Conservation (phyloP, 2,329 filamentous ascomycete genomes). For the Aspergillus alliaceus region DNA sequence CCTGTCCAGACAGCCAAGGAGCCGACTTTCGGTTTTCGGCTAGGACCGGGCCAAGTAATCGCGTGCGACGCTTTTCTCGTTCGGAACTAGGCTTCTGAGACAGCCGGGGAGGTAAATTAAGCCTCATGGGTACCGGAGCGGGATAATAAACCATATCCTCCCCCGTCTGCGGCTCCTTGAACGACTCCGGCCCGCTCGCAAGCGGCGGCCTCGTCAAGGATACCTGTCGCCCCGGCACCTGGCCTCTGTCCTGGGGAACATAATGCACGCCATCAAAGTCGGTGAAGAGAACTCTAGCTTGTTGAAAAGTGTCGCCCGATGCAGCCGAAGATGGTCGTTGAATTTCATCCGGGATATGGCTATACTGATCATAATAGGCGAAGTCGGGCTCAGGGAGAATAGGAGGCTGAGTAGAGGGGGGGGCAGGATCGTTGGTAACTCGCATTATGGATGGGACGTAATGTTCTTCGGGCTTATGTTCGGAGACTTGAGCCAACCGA, state of each 20-base stretch:
- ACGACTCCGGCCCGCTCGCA: conserved; percentile 38
- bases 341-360: conserved; percentile 16
- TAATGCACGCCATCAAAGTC: conserved; percentile 55
- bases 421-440: conserved; percentile 17
- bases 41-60: conserved; percentile 67
- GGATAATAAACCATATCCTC: conserved; percentile 93
- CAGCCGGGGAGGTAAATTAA: conserved; percentile 86
- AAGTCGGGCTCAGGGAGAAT: conserved; percentile 7
- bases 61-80: conserved; percentile 70
- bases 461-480: conserved; percentile 38
- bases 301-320: conserved; percentile 49
- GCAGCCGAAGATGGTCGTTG: conserved; percentile 41
- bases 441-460: conserved; percentile 7
- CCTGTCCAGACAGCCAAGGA: conserved; percentile 40
- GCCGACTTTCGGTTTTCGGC: conserved; percentile 55
- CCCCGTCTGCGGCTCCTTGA: conserved; percentile 53
- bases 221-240: conserved; percentile 30
- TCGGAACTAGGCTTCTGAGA: conserved; percentile 69
- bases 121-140: conserved; percentile 87
- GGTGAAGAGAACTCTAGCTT: conserved; percentile 44
- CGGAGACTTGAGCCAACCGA: conserved; percentile 40
- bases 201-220: conserved; percentile 42
- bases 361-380: conserved; percentile 19
- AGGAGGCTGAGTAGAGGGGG: background rate
- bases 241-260: conserved; percentile 27